Evolutionary conservation across 306 rosid species (phyloP), one percentile per base, ranked within the genome.

Genomic region (Boehmeria nivea): DNA sequence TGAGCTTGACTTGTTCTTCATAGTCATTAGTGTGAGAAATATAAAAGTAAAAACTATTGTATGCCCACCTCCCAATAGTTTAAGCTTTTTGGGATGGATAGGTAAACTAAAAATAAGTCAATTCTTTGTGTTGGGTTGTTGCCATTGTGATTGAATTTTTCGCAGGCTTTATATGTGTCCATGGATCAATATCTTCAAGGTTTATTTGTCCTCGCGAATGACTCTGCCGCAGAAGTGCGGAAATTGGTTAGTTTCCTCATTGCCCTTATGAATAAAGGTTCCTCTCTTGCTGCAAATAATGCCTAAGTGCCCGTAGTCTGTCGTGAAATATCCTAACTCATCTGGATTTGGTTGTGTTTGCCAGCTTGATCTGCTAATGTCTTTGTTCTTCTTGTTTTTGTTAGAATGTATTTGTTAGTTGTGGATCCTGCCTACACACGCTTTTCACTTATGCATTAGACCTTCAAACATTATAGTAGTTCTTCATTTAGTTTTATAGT

Each of bases 121-220:
- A 71, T 25, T 64, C 34, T 49, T 74, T 66, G 44, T 47, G 59
- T 28, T 42, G 64, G 31, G 37, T 70, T 28, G 20, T 34, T 54
- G 56, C 56, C 7, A 55, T 55, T 65, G 27, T 58, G 13, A 55
- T 13, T 47, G 39, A 24, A 47, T 73, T 46, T 63, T 47, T 66
- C 37, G 53, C 63, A 93, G 99, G 99, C 95, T 49, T 67, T 93
- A 9, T 79, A 72, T 26, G 48, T 21, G 9, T 83, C 95, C 70
- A 81, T 93, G 94, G 95, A 93, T 63, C 94, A 84, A 70, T 93
- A 83, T 72, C 99, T 93, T 71, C 96, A 88, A 70, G 96, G 99
- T 51, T 70, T 93, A 70, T 93, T 93, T 79, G 50, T 78, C 61
- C 96, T 93, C 69, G 83, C 99, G 61, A 72, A 81, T 51, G 96